Evolutionary conservation across 1,139 yeast genomes (phyloP).

Genomic region (Hyphopichia pseudoburtonii): DNA sequence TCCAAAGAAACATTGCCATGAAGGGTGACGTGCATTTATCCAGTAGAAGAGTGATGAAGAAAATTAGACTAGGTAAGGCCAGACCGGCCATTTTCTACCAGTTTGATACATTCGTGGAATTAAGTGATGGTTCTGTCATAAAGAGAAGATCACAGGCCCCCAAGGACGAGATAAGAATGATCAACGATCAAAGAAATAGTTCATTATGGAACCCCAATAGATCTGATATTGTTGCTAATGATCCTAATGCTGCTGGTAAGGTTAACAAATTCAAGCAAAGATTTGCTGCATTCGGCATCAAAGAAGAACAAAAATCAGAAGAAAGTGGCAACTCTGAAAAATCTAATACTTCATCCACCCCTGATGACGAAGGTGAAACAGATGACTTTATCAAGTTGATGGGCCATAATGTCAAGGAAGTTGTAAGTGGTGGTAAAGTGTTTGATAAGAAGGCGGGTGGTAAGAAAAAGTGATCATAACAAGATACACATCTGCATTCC

Average conservation of each 20-base stretch:
- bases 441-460: slow-evolving; percentile 48
- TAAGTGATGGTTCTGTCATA: slow-evolving; percentile 91
- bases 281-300: slow-evolving; percentile 53
- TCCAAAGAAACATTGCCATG: slow-evolving; percentile 28
- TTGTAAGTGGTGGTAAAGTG: slow-evolving; percentile 63
- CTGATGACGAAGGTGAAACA: slow-evolving; percentile 13
- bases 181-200: slow-evolving; percentile 84
- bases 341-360: neutral
- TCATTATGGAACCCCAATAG: slow-evolving; percentile 87
- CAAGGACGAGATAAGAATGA: slow-evolving; percentile 78
- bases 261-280: slow-evolving; percentile 81
- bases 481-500: no score
- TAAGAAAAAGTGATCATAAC: slow-evolving; percentile 20
- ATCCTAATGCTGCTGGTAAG: slow-evolving; percentile 83
- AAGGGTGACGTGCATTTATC: slow-evolving; percentile 43
- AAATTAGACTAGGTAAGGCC: slow-evolving; percentile 69
- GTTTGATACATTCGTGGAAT: slow-evolving; percentile 82
- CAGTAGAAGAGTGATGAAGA: slow-evolving; percentile 54
- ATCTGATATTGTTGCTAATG: slow-evolving; percentile 70
- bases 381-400: slow-evolving; percentile 62
- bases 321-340: slow-evolving; percentile 10
- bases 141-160: slow-evolving; percentile 85
- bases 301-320: slow-evolving; percentile 8
- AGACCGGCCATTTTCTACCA: slow-evolving; percentile 92
- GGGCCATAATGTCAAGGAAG: slow-evolving; percentile 62